Conservation (phyloP, 768 basidiomycete genomes). For the Phaeotremella skinneri region DNA sequence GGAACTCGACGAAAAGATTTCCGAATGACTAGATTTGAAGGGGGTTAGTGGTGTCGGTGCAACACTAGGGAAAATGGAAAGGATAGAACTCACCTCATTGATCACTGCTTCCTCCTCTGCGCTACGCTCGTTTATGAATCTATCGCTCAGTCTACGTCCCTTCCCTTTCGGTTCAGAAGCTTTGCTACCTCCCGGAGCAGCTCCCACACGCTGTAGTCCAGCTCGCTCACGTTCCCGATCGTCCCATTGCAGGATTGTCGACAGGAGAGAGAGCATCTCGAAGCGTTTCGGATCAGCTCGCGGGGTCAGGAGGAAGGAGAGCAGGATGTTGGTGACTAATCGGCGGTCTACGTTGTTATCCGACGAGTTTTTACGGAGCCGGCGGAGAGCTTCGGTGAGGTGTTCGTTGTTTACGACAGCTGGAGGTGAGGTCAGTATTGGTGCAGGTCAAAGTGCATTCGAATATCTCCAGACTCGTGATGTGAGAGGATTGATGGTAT, state of each 20-base stretch:
- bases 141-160: conserved; percentile 35
- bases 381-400: conserved; percentile 92
- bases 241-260: conserved; percentile 87
- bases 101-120: conserved; percentile 60
- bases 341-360: conserved; percentile 87
- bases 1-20: conserved; percentile 94
- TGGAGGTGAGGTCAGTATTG: conserved; percentile 50
- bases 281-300: conserved; percentile 91
- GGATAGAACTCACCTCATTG: conserved; percentile 47
- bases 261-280: conserved; percentile 87
- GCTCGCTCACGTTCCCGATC: conserved; percentile 89
- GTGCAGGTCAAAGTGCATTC: not conserved
- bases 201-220: conserved; percentile 66
- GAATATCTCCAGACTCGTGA: not conserved
- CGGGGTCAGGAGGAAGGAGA: conserved; percentile 84
- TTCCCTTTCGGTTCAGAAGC: conserved; percentile 10
- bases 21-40: conserved; percentile 74
- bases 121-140: conserved; percentile 57
- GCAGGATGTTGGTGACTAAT: conserved; percentile 87
- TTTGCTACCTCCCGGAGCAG: conserved; percentile 19
- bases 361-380: conserved; percentile 77
- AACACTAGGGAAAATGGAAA: not conserved
- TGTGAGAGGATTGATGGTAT: not conserved
- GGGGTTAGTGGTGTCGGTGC: not conserved
- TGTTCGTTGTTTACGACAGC: conserved; percentile 98